phyloP scores from a whole-genome alignment of 768 basidiomycete species.

The Naganishia kalamii region DNA sequence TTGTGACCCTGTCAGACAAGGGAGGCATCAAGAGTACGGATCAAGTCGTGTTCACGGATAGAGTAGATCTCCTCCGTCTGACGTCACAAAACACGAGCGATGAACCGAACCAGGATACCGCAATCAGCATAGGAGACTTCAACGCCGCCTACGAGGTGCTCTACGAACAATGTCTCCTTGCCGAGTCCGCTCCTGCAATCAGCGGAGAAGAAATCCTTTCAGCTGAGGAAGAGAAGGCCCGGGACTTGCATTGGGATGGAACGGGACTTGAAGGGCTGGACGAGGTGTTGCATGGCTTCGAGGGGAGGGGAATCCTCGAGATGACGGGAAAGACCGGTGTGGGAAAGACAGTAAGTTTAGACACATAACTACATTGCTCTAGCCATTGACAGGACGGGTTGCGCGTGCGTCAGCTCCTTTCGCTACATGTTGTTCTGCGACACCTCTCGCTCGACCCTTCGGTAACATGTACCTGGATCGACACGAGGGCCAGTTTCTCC shows the following conservation, averaged over 20 bases:
- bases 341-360: slow-evolving; percentile 5
- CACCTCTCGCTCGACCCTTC: slow-evolving; percentile 25
- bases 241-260: slow-evolving; percentile 21
- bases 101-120: neutral
- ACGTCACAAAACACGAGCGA: neutral
- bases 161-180: neutral
- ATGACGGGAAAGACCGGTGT: neutral
- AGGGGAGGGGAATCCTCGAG: slow-evolving; percentile 18
- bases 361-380: too few relatives aligned
- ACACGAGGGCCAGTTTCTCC: slow-evolving; percentile 39
- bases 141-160: neutral
- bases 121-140: neutral
- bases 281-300: slow-evolving; percentile 11
- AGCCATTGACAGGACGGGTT: too few relatives aligned
- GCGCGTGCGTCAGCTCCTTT: too few relatives aligned
- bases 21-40: slow-evolving; percentile 1
- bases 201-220: neutral
- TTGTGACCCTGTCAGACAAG: too few relatives aligned
- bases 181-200: neutral
- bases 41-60: neutral
- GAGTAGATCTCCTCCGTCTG: neutral
- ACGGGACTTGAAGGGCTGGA: slow-evolving; percentile 19
- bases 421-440: slow-evolving; percentile 32
- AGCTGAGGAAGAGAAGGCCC: neutral
- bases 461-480: slow-evolving; percentile 38